Base-by-base conservation (phyloP, 139 green algal species). In the Chlorella sp. region DNA sequence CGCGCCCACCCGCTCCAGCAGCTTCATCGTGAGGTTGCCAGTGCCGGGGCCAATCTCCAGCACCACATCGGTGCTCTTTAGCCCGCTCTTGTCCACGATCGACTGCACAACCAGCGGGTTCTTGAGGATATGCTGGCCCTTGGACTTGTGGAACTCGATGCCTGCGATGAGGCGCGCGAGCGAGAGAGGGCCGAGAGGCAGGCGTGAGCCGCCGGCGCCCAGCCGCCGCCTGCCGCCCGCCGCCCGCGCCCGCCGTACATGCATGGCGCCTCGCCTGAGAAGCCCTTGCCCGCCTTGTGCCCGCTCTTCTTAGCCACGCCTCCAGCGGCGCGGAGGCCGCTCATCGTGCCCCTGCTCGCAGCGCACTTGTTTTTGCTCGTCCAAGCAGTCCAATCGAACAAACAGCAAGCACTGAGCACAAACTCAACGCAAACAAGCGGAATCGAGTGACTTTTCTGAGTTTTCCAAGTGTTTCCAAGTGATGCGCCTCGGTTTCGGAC, bases 91-190 rank as follows among this genome's bases (percentile, higher is more conserved):
- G 62, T 98, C 90, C 14, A 99, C 93, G 50, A 99, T 99, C 21
- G 92, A 87, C 62, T 98, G 86, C 27, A 98, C 91, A 15, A 99
- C 90, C 71, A 96, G 67, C 1, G 96, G 96, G 79, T 99, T 99
- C 73, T 97, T 98, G 12, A 99, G 78, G 62, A 99, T 99, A 68
- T 99, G 96, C 93, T 99, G 96, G 14, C 96, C 96, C 65, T 97
- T 97, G 81, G 83, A 93, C 81, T 99, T 99, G 63, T 97, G 90
- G 62, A 99, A 99, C 84, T 99, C 93, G 27, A 99, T 92, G 56
- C 94, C 95, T 95, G 88, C 48, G 46, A 21, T 21, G 48, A 58
- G 21, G 48, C 17, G 21, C 48, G 17, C 21, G 48, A n/a, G n/a
- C n/a, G n/a, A n/a, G n/a, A n/a, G 17, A 58, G 17, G 21, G 48